Evolutionary conservation across 2,329 filamentous ascomycete genomes (phyloP).

Genomic region (Penicillium sp.): DNA sequence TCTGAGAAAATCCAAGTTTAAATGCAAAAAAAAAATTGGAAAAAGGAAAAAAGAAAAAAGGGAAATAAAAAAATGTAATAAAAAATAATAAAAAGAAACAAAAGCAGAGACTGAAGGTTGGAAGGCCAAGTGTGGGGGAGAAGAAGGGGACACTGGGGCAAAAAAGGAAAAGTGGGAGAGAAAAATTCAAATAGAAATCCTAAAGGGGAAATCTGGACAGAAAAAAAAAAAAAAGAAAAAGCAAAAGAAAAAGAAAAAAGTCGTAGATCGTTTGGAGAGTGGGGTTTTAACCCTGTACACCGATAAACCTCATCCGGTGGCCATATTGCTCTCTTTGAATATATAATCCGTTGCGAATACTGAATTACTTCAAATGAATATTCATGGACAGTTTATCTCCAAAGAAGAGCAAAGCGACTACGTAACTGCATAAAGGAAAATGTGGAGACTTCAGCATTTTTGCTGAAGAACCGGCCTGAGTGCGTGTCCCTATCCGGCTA

Average conservation of each 20-base stretch:
- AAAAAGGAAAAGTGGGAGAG: conserved; percentile 23
- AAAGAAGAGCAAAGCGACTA: neutral
- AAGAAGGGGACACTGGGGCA: conserved; percentile 31
- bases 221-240: conserved; percentile 10
- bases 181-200: conserved; percentile 6
- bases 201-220: conserved; percentile 19
- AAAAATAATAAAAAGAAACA: conserved; percentile 26
- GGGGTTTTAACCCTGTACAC: neutral
- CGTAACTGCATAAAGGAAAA: conserved; percentile 9
- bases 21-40: conserved; percentile 32
- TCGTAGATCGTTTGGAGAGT: neutral
- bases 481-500: conserved; percentile 27
- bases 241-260: conserved; percentile 5
- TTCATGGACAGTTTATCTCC: too few relatives aligned
- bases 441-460: conserved; percentile 20
- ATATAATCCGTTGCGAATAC: neutral
- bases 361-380: too few relatives aligned
- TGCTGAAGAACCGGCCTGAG: conserved; percentile 25
- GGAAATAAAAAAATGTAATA: conserved; percentile 23
- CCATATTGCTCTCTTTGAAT: neutral
- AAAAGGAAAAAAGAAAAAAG: conserved; percentile 20
- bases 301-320: neutral
- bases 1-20: conserved; percentile 14
- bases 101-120: conserved; percentile 11
- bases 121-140: conserved; percentile 28